Evolutionary conservation across 768 basidiomycete species (phyloP).

Genomic region (Boletus rufocinnamomeus): DNA sequence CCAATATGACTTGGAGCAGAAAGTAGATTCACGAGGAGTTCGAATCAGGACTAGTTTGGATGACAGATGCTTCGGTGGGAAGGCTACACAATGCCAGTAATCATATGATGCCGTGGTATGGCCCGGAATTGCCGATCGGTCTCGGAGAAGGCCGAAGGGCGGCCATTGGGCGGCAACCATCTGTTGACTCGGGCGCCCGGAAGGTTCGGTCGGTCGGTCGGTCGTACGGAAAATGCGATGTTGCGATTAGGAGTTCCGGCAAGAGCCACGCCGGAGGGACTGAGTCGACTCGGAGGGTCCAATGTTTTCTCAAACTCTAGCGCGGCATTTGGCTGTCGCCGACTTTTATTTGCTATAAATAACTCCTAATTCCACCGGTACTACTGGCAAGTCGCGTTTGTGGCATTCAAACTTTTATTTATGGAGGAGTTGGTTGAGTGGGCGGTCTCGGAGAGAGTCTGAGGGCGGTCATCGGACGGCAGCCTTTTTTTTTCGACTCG

Average conservation of each 20-base stretch:
- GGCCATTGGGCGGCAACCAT: background rate
- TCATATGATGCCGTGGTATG: background rate
- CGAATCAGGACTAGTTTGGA: background rate
- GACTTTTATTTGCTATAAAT: background rate
- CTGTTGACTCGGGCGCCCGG: background rate
- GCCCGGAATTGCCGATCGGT: background rate
- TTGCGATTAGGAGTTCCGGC: background rate
- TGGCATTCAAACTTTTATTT: background rate
- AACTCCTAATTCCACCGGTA: background rate
- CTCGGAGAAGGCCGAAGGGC: background rate
- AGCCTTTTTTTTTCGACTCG: background rate
- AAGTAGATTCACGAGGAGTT: background rate
- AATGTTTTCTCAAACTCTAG: background rate
- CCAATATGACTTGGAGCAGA: background rate
- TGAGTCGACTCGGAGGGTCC: too few species aligned
- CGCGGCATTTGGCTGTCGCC: conserved; percentile 1
- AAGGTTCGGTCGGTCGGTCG: background rate
- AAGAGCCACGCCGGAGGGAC: background rate
- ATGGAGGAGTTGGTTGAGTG: background rate
- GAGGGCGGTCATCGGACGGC: background rate
- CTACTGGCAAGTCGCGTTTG: background rate
- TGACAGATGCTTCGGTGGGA: background rate
- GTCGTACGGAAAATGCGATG: background rate
- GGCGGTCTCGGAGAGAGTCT: background rate
- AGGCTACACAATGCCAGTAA: background rate